Percentiles rank a stretch among this genome's conserved stretches.
These are phyloP conservation scores for Novymonas esmeraldas DNA, from an alignment of 208 protist genomes.

Conservation along the genomic window DNA sequence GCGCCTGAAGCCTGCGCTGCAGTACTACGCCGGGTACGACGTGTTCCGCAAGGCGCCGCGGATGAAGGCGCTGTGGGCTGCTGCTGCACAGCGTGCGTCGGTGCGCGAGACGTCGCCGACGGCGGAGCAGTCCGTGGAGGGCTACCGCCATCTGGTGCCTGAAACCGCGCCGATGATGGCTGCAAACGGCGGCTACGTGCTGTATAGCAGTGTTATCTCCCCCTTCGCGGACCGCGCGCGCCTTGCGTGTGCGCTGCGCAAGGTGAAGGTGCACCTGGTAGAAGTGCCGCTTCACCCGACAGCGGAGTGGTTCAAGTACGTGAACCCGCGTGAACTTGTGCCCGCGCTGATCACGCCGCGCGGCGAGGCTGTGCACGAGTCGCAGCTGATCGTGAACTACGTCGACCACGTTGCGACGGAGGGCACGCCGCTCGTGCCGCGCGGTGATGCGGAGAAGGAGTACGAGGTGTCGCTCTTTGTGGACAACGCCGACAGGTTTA, in stretches of 20 bases:
- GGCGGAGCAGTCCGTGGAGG: conserved; percentile 40
- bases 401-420: conserved; percentile 38
- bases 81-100: conserved; percentile 50
- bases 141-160: conserved; percentile 45
- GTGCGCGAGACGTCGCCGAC: conserved; percentile 49
- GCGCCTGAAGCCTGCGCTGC: conserved; percentile 50
- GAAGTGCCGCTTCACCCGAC: conserved; percentile 50
- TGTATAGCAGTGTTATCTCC: conserved; percentile 56
- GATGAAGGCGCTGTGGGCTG: conserved; percentile 59
- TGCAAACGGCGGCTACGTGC: conserved; percentile 41
- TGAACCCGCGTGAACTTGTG: conserved; percentile 72
- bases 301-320: conserved; percentile 64
- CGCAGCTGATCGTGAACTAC: conserved; percentile 65
- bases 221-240: conserved; percentile 67
- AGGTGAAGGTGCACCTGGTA: conserved; percentile 39
- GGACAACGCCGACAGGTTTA: conserved; percentile 41
- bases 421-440: conserved; percentile 36
- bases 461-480: conserved; percentile 59
- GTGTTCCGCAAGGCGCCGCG: conserved; percentile 66
- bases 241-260: conserved; percentile 54
- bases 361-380: conserved; percentile 70
- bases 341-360: conserved; percentile 54
- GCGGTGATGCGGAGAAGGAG: conserved; percentile 41
- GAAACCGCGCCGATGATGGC: conserved; percentile 32
- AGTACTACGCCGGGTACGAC: conserved; percentile 73